Conservation (phyloP, 768 basidiomycete species). For the Amanita jacksonii region DNA sequence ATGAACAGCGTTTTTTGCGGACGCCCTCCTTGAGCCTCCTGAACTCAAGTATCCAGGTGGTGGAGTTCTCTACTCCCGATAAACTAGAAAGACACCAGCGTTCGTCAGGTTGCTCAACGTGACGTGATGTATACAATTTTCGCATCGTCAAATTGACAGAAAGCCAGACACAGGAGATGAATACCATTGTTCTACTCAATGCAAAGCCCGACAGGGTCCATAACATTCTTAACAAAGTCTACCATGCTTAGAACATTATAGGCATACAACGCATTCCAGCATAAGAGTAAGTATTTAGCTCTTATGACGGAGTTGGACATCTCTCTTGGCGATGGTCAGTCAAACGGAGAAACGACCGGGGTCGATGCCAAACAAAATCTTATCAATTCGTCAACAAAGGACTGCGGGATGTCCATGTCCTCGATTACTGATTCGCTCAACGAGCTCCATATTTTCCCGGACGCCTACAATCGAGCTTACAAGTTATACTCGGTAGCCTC, state of each 20-base stretch:
- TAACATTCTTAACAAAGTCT: slow-evolving; percentile 17
- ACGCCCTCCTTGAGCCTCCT: slow-evolving; percentile 14
- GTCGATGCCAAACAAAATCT: no score
- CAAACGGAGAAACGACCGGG: no score
- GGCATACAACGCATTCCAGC: background rate
- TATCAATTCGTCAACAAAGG: no score
- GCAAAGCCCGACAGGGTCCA: slow-evolving; percentile 15
- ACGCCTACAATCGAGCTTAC: slow-evolving; percentile 17
- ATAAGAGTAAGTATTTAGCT: background rate
- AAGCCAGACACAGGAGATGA: slow-evolving; percentile 20
- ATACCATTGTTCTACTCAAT: slow-evolving; percentile 19
- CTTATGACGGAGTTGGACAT: background rate
- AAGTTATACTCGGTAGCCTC: slow-evolving; percentile 17
- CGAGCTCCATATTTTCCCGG: slow-evolving; percentile 12
- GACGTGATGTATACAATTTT: slow-evolving; percentile 22
- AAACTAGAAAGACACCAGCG: no score
- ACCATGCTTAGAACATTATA: slow-evolving; percentile 17
- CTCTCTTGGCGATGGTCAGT: no score
- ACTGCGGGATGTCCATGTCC: no score
- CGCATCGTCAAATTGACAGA: slow-evolving; percentile 19
- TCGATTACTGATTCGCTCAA: no score
- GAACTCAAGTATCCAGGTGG: background rate
- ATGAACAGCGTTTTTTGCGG: no score
- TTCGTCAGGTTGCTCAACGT: slow-evolving; percentile 11
- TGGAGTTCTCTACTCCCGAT: no score